phyloP scores from a whole-genome alignment of 306 rosid species.

The Cicer pinnatifidum region DNA sequence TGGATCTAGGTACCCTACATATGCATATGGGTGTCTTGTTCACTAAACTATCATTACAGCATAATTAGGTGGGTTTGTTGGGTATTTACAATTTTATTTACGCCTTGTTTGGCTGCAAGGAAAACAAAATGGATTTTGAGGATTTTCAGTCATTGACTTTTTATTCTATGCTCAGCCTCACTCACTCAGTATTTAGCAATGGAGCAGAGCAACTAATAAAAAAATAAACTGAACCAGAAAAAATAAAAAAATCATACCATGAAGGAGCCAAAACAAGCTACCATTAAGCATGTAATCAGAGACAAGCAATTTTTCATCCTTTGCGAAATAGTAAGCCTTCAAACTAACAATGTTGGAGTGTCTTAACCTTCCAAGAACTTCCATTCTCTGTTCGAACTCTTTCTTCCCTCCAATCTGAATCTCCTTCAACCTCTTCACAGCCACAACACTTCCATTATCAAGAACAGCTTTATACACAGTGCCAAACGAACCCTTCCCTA shows the following conservation, averaged over 20 bases:
- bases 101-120: conserved; percentile 33
- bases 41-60: conserved; percentile 14
- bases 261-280: conserved; percentile 86
- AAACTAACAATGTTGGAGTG: conserved; percentile 64
- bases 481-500: conserved; percentile 87
- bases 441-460: conserved; percentile 82
- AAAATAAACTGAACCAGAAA: not conserved
- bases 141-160: conserved; percentile 19
- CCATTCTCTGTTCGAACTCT: conserved; percentile 84
- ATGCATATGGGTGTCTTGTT: not conserved
- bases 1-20: conserved; percentile 38
- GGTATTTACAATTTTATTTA: not conserved
- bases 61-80: conserved; percentile 26
- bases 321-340: conserved; percentile 78
- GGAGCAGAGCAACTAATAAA: not conserved
- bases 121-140: conserved; percentile 4
- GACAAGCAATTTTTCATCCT: conserved; percentile 79
- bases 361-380: conserved; percentile 61
- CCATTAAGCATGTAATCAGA: conserved; percentile 84
- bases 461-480: conserved; percentile 86
- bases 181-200: not conserved
- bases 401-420: conserved; percentile 68
- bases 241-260: conserved; percentile 52
- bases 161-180: not conserved
- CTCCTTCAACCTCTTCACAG: conserved; percentile 83